Percentiles rank a stretch among this genome's conserved stretches.
These are phyloP conservation scores for Passiflora organensis DNA, from an alignment of 345 rosid species.

Conservation along the genomic window DNA sequence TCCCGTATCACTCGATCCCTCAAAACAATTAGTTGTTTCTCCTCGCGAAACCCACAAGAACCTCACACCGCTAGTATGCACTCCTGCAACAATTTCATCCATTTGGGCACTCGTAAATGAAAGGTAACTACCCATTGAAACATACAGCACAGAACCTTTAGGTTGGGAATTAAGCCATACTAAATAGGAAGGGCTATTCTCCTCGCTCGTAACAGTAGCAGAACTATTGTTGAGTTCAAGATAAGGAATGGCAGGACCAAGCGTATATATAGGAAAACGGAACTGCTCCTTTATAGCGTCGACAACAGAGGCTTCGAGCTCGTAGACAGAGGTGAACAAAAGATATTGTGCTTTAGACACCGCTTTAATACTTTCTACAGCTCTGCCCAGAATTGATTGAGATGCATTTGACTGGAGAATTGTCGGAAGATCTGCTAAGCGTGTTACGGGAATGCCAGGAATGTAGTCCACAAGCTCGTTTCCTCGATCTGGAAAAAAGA, in stretches of 20 bases:
- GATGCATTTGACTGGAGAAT: background rate
- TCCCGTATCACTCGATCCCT: constrained; percentile 6
- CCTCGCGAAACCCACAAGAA: constrained; percentile 21
- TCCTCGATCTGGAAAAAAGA: constrained; percentile 7
- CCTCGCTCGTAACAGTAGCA: too few relatives aligned
- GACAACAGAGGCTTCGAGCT: constrained; percentile 21
- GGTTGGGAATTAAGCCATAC: constrained; percentile 22
- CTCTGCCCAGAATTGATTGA: background rate
- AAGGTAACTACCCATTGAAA: constrained; percentile 29
- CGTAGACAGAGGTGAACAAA: constrained; percentile 25
- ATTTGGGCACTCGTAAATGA: constrained; percentile 15
- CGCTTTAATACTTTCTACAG: constrained; percentile 7
- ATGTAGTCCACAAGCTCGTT: constrained; percentile 36
- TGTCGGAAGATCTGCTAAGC: constrained; percentile 23
- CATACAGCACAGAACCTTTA: constrained; percentile 15
- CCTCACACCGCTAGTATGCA: constrained; percentile 10
- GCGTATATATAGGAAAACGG: constrained; percentile 11
- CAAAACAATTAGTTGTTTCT: background rate
- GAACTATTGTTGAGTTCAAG: background rate
- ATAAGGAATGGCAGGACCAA: constrained; percentile 20
- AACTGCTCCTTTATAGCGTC: constrained; percentile 16
- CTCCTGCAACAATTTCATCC: constrained; percentile 18
- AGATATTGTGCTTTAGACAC: constrained; percentile 28
- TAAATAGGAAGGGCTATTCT: constrained; percentile 1
- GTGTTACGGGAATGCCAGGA: constrained; percentile 24